Percentiles rank a stretch among this genome's conserved stretches.
Evolutionary conservation across 2,329 filamentous ascomycete species (phyloP).

Genomic region (Cladobotryum mycophilum): DNA sequence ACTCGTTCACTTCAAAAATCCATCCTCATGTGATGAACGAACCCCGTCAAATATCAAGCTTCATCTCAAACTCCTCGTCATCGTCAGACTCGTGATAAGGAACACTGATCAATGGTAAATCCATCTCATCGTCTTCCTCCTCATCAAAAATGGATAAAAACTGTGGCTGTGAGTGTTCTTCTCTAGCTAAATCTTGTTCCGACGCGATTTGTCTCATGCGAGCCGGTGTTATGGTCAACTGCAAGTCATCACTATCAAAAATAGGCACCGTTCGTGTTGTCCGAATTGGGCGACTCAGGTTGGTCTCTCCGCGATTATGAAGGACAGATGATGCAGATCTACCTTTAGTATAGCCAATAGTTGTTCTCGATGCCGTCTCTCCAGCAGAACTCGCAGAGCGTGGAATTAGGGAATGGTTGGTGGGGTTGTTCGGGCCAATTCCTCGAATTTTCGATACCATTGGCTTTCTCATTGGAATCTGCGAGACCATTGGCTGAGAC

Average conservation of each 20-base stretch:
- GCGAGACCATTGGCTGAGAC: neutral
- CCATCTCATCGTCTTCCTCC: slow-evolving; percentile 34
- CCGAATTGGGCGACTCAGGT: neutral
- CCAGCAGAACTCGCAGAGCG: slow-evolving; percentile 41
- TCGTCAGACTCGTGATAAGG: slow-evolving; percentile 31
- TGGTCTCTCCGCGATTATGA: slow-evolving; percentile 20
- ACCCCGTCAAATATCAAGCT: slow-evolving; percentile 1
- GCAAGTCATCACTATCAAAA: slow-evolving; percentile 13
- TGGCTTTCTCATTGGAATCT: slow-evolving; percentile 18
- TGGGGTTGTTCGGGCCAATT: slow-evolving; percentile 30
- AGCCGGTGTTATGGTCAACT: slow-evolving; percentile 44
- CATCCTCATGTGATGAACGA: too few species aligned
- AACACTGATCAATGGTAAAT: slow-evolving; percentile 23
- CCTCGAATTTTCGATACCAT: slow-evolving; percentile 26
- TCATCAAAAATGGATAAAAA: slow-evolving; percentile 56
- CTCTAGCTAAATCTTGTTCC: slow-evolving; percentile 11
- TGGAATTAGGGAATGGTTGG: slow-evolving; percentile 33
- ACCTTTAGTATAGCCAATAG: slow-evolving; percentile 79
- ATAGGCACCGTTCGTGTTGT: neutral
- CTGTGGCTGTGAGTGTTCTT: slow-evolving; percentile 35
- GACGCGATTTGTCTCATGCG: slow-evolving; percentile 21
- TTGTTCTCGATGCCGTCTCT: slow-evolving; percentile 66
- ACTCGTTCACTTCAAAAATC: too few species aligned
- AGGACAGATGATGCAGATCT: slow-evolving; percentile 48
- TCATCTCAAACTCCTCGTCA: slow-evolving; percentile 51